Conservation (phyloP, 2,329 filamentous ascomycete species). For the Aureobasidium sp. region DNA sequence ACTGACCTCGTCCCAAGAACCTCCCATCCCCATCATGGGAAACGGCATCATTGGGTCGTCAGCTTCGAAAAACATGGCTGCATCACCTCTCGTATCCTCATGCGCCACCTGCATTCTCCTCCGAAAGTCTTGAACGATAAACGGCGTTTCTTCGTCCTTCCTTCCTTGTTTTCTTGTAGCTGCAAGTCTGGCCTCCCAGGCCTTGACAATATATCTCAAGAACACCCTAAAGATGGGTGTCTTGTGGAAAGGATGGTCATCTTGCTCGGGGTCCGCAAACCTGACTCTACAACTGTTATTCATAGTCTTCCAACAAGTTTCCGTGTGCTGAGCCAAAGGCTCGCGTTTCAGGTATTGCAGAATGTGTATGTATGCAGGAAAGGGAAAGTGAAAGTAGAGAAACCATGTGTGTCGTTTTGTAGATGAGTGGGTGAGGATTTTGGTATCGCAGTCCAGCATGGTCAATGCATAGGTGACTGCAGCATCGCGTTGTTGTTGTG, state of each 20-base stretch:
- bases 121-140: background rate
- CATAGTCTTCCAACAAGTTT: conserved; percentile 38
- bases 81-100: background rate
- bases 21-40: background rate
- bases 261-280: conserved; percentile 16
- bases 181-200: conserved; percentile 47
- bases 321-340: conserved; percentile 29
- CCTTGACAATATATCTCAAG: conserved; percentile 51
- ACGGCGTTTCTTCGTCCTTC: background rate
- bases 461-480: conserved; percentile 28
- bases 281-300: conserved; percentile 38
- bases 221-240: conserved; percentile 32
- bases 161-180: background rate
- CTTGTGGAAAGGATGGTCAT: conserved; percentile 20
- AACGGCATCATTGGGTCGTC: background rate
- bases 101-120: background rate
- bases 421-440: conserved; percentile 34
- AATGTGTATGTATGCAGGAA: conserved; percentile 42
- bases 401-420: conserved; percentile 38
- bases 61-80: background rate
- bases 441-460: conserved; percentile 42
- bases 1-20: background rate
- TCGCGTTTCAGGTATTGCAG: conserved; percentile 34
- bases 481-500: conserved; percentile 21
- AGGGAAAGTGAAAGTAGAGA: conserved; percentile 38